Conservation (phyloP, 148 eudicot genomes). For the Cornus florida region DNA sequence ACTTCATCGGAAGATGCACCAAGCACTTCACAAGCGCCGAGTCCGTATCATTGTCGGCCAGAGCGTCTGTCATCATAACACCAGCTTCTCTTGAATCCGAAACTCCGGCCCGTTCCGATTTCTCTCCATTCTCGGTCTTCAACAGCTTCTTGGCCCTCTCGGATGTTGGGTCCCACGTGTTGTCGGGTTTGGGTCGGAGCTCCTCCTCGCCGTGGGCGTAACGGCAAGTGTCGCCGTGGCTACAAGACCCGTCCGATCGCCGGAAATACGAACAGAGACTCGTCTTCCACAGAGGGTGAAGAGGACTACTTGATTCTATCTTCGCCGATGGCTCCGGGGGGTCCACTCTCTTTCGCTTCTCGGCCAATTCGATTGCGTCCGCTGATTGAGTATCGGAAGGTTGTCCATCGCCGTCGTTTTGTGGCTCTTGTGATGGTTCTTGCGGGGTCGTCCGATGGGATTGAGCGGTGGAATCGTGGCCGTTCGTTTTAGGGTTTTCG, state of each 20-base stretch:
- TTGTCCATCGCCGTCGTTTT: not conserved
- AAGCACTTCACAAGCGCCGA: constrained; percentile 58
- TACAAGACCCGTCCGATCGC: constrained; percentile 53
- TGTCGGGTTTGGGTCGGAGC: constrained; percentile 71
- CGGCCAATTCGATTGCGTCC: constrained; percentile 23
- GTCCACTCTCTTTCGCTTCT: constrained; percentile 66
- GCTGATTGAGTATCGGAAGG: constrained; percentile 13
- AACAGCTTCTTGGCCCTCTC: constrained; percentile 65
- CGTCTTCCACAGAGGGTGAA: constrained; percentile 74
- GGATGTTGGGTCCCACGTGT: constrained; percentile 91
- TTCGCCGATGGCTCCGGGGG: constrained; percentile 8
- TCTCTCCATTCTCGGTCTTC: constrained; percentile 27
- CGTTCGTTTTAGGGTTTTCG: constrained; percentile 3
- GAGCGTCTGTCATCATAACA: constrained; percentile 68
- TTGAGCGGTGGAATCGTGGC: constrained; percentile 20
- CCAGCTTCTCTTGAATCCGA: constrained; percentile 22
- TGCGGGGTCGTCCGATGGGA: constrained; percentile 14
- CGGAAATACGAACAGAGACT: constrained; percentile 84
- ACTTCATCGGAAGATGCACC: constrained; percentile 68
- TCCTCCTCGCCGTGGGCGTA: constrained; percentile 82
- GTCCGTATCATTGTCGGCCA: constrained; percentile 40
- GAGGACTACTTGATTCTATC: constrained; percentile 16
- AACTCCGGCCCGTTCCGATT: constrained; percentile 16
- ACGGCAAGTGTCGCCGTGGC: constrained; percentile 77
- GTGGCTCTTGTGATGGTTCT: constrained; percentile 7